Base-by-base conservation (phyloP, 331 rosid species). In the Saraca asoca region DNA sequence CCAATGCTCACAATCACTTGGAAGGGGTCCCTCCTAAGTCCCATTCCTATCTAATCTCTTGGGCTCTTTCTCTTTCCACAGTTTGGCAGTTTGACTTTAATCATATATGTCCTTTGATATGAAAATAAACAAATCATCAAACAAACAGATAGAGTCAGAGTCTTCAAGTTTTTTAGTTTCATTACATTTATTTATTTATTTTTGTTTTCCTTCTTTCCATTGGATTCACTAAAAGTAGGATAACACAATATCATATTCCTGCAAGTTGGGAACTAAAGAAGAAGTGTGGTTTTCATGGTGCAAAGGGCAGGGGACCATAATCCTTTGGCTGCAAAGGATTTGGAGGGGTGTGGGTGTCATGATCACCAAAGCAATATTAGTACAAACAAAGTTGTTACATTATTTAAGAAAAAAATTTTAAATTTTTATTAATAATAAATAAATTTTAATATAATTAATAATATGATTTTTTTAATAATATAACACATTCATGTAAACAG, bases 241-340 rank as follows among this genome's bases (percentile, higher is more conserved):
- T n/a, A 33, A 7, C 33, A 17, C n/a, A 41, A 37, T 66, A 51
- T 43, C 14, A 39, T 39, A 39, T 39, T 57, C 70, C 79, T 34
- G 58, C 46, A 68, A 44, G 51, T 52, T 68, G 70, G 75, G 79
- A 75, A 68, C 70, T 52, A 44, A 3, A 45, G 51, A 3, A 38
- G 44, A 59, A 24, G 64, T 29, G 5, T 7, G 6, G 19, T 42
- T 63, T 72, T 58, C 51, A 14, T 33, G 16, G 19, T 50, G 69
- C 51, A 51, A 33, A 72, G 59, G 64, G 44, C 35, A 46, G 15
- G 64, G 11, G 41, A 41, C 42, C 31, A 37, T 49, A 24, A 49
- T 55, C 20, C 24, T 17, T 24, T 29, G 61, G 57, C 56, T 31
- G 0, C 16, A 74, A 66, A 14, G 13, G 62, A 29, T 14, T 29